phyloP scores from a whole-genome alignment of 768 basidiomycete genomes.

The Sporobolomyces roseus region DNA sequence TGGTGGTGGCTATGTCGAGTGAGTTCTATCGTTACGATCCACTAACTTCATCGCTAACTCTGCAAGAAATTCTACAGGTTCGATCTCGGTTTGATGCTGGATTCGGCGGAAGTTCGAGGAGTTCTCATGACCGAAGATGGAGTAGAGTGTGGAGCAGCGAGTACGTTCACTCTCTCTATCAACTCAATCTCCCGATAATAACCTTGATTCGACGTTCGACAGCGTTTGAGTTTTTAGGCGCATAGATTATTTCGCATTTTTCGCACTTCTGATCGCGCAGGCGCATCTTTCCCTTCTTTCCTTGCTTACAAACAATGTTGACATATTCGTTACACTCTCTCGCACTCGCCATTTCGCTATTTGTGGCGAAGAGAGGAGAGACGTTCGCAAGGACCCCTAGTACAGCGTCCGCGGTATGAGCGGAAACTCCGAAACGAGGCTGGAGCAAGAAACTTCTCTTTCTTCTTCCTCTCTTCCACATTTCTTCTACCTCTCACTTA shows the following conservation, averaged over 20 bases:
- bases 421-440: no score
- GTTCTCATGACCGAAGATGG: constrained; percentile 40
- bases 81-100: constrained; percentile 35
- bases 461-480: not conserved
- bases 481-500: not conserved
- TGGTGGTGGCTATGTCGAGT: constrained; percentile 39
- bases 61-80: no score
- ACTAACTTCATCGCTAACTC: not conserved
- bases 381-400: no score
- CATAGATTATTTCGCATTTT: not conserved
- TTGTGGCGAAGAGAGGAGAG: no score
- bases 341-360: no score
- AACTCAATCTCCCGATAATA: not conserved
- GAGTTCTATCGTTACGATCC: not conserved
- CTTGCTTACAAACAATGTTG: no score
- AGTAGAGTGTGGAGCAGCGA: constrained; percentile 36
- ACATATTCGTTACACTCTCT: no score
- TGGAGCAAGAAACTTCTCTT: not conserved
- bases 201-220: not conserved
- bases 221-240: constrained; percentile 37
- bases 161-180: constrained; percentile 1
- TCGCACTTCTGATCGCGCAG: not conserved
- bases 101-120: constrained; percentile 39
- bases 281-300: no score
- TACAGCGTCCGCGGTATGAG: no score